Base-by-base conservation (phyloP, 768 basidiomycete species). In the Leccinum disarticulatum region DNA sequence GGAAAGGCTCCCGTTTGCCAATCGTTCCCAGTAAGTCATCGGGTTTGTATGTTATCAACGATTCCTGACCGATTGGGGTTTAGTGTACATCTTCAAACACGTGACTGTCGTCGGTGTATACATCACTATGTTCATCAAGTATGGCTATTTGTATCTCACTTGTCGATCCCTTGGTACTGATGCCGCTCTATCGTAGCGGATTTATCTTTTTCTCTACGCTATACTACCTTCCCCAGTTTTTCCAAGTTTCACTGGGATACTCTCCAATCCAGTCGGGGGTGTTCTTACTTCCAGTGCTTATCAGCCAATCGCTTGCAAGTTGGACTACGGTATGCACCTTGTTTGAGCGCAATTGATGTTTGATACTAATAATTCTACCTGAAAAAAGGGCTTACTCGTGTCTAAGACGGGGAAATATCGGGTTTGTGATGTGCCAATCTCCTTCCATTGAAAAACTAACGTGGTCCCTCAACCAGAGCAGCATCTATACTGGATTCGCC, bases 211-310 rank as follows among this genome's bases (percentile, higher is more conserved):
- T 81, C 71, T 86, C 83, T 17, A 80, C 86, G 9, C 68, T 88
- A 13, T 90, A 84, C 70, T 90, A 89, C 65, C 79, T 91, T 0
- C 89, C 91, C 2, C 85, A 88, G 62, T 90, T 83, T 68, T 88
- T 90, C 73, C 89, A 91, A 73, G 83, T 89, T 9, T 87, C 83
- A 4, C 73, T 86, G n/a, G 85, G 84, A 5, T 84, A 82, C 61
- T 81, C 83, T 8, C 85, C 90, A 1, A 83, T 90, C 47, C 81
- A 78, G 67, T 82, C 81, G 3, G 85, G 84, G 1, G 72, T 89
- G 3, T 85, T 90, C 65, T 77, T 91, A 0, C 81, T 93, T 9
- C 89, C 90, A 0, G 76, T 90, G 19, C 78, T 91, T 11, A 76
- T 88, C 17, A 82, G 82, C 41, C 87, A 89, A 65, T 86, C 87